phyloP scores from a whole-genome alignment of 2,329 filamentous ascomycete genomes.

The Sclerotiophoma versabilis region DNA sequence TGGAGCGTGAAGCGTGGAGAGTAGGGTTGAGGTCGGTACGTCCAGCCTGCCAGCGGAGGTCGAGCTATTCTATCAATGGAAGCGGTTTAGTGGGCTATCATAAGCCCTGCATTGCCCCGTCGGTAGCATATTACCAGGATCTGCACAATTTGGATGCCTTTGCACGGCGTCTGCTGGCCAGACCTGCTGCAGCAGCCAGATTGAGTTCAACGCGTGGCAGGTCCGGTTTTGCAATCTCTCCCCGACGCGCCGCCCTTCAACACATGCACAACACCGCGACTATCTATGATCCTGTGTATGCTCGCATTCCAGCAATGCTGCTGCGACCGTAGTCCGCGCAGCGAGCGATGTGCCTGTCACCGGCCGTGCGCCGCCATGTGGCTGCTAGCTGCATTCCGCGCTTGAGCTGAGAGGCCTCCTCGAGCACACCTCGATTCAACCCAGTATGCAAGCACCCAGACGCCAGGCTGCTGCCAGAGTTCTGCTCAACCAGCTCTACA shows the following conservation, averaged over 20 bases:
- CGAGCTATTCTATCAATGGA: constrained; percentile 27
- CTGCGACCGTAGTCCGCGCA: neutral
- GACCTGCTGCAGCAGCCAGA: constrained; percentile 19
- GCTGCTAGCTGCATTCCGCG: constrained; percentile 11
- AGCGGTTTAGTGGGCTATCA: constrained; percentile 27
- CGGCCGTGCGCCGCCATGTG: constrained; percentile 7
- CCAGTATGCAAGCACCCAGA: neutral
- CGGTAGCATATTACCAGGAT: constrained; percentile 25
- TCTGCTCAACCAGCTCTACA: neutral
- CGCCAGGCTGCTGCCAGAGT: neutral
- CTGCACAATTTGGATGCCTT: constrained; percentile 29
- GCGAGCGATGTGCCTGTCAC: neutral
- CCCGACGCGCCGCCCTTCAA: constrained; percentile 10
- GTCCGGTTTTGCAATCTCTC: constrained; percentile 22
- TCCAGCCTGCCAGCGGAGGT: constrained; percentile 26
- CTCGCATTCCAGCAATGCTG: constrained; percentile 7
- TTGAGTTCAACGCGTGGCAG: constrained; percentile 25
- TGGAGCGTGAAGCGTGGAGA: constrained; percentile 23
- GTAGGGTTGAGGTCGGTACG: constrained; percentile 29
- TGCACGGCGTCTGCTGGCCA: constrained; percentile 27
- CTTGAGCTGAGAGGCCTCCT: constrained; percentile 1
- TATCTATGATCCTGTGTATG: neutral
- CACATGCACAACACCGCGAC: constrained; percentile 1
- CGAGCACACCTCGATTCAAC: neutral
- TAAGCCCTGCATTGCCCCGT: constrained; percentile 30